These are phyloP conservation scores for Nicotiana obtusifolia DNA, from an alignment of 257 asterid genomes.

Conservation along the genomic window DNA sequence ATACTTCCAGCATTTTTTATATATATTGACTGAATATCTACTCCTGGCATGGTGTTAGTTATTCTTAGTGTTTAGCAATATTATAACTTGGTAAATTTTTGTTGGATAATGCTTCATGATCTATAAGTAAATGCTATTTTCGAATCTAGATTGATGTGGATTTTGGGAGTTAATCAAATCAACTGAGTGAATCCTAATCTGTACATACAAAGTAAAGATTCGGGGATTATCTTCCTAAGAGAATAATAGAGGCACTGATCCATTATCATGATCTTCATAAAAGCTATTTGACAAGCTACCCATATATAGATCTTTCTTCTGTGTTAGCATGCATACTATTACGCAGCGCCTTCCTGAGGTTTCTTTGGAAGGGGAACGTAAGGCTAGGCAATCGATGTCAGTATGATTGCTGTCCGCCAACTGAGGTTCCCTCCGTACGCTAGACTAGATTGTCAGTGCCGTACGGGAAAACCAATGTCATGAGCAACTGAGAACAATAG, in stretches of 20 bases:
- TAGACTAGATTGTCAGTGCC: too few species aligned
- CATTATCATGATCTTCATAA: neutral
- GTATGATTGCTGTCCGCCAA: too few species aligned
- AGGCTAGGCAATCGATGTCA: too few species aligned
- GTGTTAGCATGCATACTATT: neutral
- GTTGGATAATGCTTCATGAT: neutral
- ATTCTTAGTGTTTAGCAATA: neutral
- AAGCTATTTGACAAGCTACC: neutral
- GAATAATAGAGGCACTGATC: neutral
- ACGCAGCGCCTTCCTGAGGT: too few species aligned
- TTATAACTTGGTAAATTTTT: neutral
- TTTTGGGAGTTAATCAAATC: neutral
- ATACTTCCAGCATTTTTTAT: slow-evolving; percentile 5
- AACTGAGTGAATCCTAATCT: neutral
- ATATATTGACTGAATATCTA: neutral
- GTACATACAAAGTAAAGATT: neutral
- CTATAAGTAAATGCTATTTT: neutral
- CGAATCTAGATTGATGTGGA: neutral
- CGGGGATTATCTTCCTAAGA: neutral
- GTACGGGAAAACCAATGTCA: too few species aligned
- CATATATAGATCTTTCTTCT: neutral
- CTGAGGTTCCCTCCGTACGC: too few species aligned
- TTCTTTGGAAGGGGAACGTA: too few species aligned
- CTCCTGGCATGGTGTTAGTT: neutral
- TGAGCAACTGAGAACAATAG: too few species aligned